Percentiles rank a stretch among this genome's conserved stretches.
Evolutionary conservation across 805 yeast genomes (phyloP).

Genomic region (Wickerhamomyces silvicola): DNA sequence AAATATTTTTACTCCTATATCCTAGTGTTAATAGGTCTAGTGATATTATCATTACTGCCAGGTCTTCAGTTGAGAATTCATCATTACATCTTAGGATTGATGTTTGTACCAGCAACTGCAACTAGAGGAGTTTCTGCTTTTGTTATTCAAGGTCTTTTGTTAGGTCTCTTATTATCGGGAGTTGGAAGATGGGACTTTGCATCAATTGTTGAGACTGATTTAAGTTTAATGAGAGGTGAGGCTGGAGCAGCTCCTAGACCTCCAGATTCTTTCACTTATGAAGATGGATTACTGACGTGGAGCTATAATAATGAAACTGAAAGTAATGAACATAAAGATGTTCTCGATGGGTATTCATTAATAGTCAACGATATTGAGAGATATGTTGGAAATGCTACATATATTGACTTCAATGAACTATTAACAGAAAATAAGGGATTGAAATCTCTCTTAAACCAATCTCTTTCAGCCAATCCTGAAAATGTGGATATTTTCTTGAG

Average conservation of each 20-base stretch:
- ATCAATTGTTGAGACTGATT: constrained; percentile 73
- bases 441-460: constrained; percentile 24
- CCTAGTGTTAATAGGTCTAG: constrained; percentile 35
- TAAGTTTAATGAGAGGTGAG: constrained; percentile 64
- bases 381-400: constrained; percentile 47
- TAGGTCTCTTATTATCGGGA: constrained; percentile 81
- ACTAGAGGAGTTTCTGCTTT: constrained; percentile 67
- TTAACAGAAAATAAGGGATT: constrained; percentile 25
- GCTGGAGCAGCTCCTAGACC: constrained; percentile 49
- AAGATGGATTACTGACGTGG: constrained; percentile 23
- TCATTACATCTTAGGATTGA: constrained; percentile 74
- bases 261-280: constrained; percentile 33
- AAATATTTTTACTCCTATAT: constrained; percentile 52
- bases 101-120: constrained; percentile 78
- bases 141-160: constrained; percentile 74
- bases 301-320: constrained; percentile 9
- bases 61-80: constrained; percentile 71
- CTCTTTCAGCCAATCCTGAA: too few species aligned
- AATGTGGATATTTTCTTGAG: constrained; percentile 44
- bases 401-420: constrained; percentile 36
- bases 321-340: constrained; percentile 17
- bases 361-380: constrained; percentile 76
- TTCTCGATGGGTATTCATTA: constrained; percentile 50
- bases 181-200: constrained; percentile 92
- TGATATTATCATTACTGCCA: constrained; percentile 45